Percentiles rank a stretch among this genome's conserved stretches.
phyloP scores from a whole-genome alignment of 2,329 filamentous ascomycete genomes.

The Aureobasidium sp. region DNA sequence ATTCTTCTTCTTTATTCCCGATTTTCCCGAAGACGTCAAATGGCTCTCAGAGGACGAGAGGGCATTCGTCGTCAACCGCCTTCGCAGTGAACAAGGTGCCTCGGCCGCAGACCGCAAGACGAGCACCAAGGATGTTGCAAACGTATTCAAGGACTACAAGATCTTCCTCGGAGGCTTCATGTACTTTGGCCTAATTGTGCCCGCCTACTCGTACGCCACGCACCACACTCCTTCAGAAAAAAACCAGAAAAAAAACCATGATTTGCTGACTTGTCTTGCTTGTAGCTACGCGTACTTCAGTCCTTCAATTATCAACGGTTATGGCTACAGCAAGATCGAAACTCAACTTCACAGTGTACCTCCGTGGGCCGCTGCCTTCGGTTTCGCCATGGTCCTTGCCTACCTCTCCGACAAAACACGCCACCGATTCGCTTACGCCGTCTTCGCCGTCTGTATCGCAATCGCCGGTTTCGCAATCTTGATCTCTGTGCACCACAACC shows the following conservation, averaged over 20 bases:
- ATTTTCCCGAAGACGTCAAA: slow-evolving; percentile 48
- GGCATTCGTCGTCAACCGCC: slow-evolving; percentile 36
- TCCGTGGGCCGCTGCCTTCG: slow-evolving; percentile 66
- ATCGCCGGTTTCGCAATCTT: slow-evolving; percentile 71
- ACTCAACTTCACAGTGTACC: slow-evolving; percentile 48
- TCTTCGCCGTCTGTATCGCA: slow-evolving; percentile 59
- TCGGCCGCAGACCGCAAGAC: slow-evolving; percentile 38
- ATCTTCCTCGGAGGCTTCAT: slow-evolving; percentile 42
- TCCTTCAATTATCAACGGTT: slow-evolving; percentile 39
- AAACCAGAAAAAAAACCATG: too few species aligned
- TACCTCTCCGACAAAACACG: slow-evolving; percentile 59
- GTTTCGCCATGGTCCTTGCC: slow-evolving; percentile 67
- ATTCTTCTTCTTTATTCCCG: slow-evolving; percentile 42
- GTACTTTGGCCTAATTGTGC: slow-evolving; percentile 41
- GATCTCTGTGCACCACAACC: slow-evolving; percentile 60
- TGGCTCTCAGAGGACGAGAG: slow-evolving; percentile 36
- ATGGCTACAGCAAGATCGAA: slow-evolving; percentile 44
- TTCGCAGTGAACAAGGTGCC: slow-evolving; percentile 39
- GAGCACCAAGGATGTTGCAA: slow-evolving; percentile 32
- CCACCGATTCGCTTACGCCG: slow-evolving; percentile 67
- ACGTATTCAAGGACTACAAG: slow-evolving; percentile 42
- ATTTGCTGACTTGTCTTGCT: not conserved
- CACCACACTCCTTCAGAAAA: too few species aligned
- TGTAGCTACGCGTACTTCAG: slow-evolving; percentile 37
- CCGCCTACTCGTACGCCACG: slow-evolving; percentile 22